Percentiles rank a stretch among this genome's conserved stretches.
These are phyloP conservation scores for Kodamaea kaohsiungensis DNA, from an alignment of 805 yeast species.

Conservation along the genomic window DNA sequence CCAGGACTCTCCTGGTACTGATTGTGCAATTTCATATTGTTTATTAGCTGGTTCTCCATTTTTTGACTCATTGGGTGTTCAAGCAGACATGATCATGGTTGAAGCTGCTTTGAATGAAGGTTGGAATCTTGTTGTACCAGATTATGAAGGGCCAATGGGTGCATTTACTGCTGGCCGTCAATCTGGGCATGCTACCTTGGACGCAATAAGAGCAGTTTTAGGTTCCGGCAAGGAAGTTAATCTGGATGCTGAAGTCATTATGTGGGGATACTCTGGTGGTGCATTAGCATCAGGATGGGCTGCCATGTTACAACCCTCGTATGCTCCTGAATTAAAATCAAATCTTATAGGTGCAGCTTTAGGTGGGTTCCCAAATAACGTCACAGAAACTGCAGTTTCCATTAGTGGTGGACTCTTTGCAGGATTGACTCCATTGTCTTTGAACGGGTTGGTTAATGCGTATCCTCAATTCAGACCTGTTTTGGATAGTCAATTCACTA, in stretches of 20 bases:
- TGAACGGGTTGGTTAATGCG: conserved; percentile 33
- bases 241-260: conserved; percentile 18
- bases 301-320: conserved; percentile 33
- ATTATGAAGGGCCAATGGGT: conserved; percentile 35
- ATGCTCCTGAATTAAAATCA: conserved; percentile 33
- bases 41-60: conserved; percentile 16
- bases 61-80: conserved; percentile 14
- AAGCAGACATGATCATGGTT: conserved; percentile 18
- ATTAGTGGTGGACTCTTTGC: conserved; percentile 28
- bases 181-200: conserved; percentile 32
- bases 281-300: conserved; percentile 42
- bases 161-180: conserved; percentile 33
- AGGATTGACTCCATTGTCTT: conserved; percentile 30
- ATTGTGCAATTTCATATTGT: conserved; percentile 31
- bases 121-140: conserved; percentile 35
- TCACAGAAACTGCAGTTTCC: conserved; percentile 27
- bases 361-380: conserved; percentile 38
- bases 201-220: conserved; percentile 31
- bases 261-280: conserved; percentile 45
- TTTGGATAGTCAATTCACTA: conserved; percentile 8
- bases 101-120: conserved; percentile 24
- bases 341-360: conserved; percentile 33
- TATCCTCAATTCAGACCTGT: conserved; percentile 25
- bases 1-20: conserved; percentile 26
- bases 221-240: conserved; percentile 18